These are phyloP conservation scores for Hyphopichia homilentoma DNA, from an alignment of 805 yeast genomes.

Conservation along the genomic window DNA sequence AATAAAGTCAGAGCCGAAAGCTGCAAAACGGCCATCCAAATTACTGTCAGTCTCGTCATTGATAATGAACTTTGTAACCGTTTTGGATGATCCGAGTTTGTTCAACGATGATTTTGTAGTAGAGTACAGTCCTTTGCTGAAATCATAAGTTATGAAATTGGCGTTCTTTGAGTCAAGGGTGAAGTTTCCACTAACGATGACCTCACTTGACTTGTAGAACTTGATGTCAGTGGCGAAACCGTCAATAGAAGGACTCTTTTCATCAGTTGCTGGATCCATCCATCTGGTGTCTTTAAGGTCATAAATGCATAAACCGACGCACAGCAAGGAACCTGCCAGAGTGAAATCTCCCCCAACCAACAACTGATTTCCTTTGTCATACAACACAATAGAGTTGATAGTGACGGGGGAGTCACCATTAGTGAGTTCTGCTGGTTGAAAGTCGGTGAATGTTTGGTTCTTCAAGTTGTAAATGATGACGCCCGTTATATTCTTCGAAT, in stretches of 20 bases:
- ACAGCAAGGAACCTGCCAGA: slow-evolving; percentile 51
- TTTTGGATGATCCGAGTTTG: slow-evolving; percentile 14
- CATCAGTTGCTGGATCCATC: slow-evolving; percentile 38
- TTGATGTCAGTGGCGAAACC: slow-evolving; percentile 56
- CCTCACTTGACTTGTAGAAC: slow-evolving; percentile 36
- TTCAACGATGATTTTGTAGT: slow-evolving; percentile 17
- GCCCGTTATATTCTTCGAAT: slow-evolving; percentile 32
- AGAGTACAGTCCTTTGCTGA: slow-evolving; percentile 31
- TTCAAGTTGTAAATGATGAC: slow-evolving; percentile 51
- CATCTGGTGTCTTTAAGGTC: slow-evolving; percentile 54
- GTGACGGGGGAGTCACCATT: slow-evolving; percentile 33
- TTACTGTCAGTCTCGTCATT: slow-evolving; percentile 36
- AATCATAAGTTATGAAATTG: slow-evolving; percentile 54
- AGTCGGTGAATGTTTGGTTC: slow-evolving; percentile 33
- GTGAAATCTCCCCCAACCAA: slow-evolving; percentile 75
- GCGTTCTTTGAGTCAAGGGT: slow-evolving; percentile 27
- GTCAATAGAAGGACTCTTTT: slow-evolving; percentile 20
- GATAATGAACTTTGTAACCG: slow-evolving; percentile 41
- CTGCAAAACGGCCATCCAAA: slow-evolving; percentile 37
- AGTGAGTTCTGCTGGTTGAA: slow-evolving; percentile 49
- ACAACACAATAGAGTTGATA: slow-evolving; percentile 33
- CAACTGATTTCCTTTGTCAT: slow-evolving; percentile 33
- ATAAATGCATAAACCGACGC: slow-evolving; percentile 65
- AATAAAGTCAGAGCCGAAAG: slow-evolving; percentile 31
- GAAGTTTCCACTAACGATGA: slow-evolving; percentile 52